Base-by-base conservation (phyloP, 2,329 filamentous ascomycete species). In the Fusarium odoratissimum region DNA sequence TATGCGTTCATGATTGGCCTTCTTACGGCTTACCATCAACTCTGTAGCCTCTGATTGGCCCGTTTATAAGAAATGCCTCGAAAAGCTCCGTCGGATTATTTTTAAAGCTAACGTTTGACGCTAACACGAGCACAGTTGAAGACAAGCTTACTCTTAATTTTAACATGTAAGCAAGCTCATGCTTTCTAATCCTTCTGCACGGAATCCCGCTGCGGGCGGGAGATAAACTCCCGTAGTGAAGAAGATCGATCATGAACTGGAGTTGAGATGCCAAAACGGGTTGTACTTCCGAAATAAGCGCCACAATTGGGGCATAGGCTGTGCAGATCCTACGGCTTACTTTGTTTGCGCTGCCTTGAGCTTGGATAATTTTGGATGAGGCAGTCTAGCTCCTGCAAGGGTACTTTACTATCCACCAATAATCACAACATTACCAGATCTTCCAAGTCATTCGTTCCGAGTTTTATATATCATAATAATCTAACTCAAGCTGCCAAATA, bases 81-180 rank as follows among this genome's bases (percentile, higher is more conserved):
- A 3, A 28, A 17, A 28, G 23, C 48, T 31, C 28, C 28, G 19
- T 30, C 14, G 1, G 5, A n/a, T 25, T 31, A 35, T 51, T 23
- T 33, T 14, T 23, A 23, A 23, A 13, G 46, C 49, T 40, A 38
- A 8, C 1, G 35, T 30, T 54, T 54, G 19, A 54, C 49, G 35
- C 49, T 38, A 54, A 17, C 2, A 17, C 9, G 19, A 54, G 16
- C 23, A 17, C 17, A 6, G 48, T 37, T 21, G 8, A 10, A 25
- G 25, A 45, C 21, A 45, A 45, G 45, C 45, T 49, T 49, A 49
- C 30, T 49, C 33, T 49, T 49, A 33, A 49, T 31, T 49, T 49
- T 31, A n/a, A 49, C 14, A 49, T 33, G 45, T n/a, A 33, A n/a
- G 28, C 28, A 31, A 3, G 14, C 21, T 48, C 11, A 31, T 48